These are phyloP conservation scores for Schwanniomyces pseudopolymorphus DNA, from an alignment of 805 yeast genomes.

Conservation along the genomic window DNA sequence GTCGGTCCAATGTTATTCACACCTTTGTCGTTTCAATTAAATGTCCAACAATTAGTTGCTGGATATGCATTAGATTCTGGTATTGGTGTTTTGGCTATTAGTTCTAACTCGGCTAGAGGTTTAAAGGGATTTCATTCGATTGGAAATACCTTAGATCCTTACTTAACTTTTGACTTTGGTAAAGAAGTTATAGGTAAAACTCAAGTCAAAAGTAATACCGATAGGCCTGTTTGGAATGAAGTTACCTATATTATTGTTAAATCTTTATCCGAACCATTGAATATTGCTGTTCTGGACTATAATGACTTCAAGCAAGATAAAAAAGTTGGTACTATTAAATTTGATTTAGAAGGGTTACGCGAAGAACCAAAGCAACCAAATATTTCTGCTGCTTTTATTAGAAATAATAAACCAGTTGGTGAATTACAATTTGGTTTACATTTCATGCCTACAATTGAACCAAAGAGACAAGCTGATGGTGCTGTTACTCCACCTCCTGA, in stretches of 20 bases:
- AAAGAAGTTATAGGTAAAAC: slow-evolving; percentile 65
- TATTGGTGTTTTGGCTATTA: slow-evolving; percentile 79
- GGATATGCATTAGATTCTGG: slow-evolving; percentile 80
- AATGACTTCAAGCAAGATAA: slow-evolving; percentile 81
- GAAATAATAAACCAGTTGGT: slow-evolving; percentile 87
- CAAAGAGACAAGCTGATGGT: slow-evolving; percentile 70
- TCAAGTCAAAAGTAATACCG: slow-evolving; percentile 63
- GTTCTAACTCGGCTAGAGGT: slow-evolving; percentile 62
- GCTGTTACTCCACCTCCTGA: slow-evolving; percentile 85
- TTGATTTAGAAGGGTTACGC: slow-evolving; percentile 67
- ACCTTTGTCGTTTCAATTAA: slow-evolving; percentile 91
- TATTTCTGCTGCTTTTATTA: slow-evolving; percentile 56
- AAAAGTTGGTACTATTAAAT: slow-evolving; percentile 71
- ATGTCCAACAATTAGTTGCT: slow-evolving; percentile 84
- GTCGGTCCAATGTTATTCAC: slow-evolving; percentile 84
- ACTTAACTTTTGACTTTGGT: slow-evolving; percentile 67
- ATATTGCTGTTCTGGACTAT: slow-evolving; percentile 69
- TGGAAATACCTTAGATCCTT: slow-evolving; percentile 89
- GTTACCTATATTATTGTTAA: slow-evolving; percentile 66
- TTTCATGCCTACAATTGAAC: slow-evolving; percentile 72
- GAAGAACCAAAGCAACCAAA: slow-evolving; percentile 50
- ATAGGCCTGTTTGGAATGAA: slow-evolving; percentile 83
- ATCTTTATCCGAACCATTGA: slow-evolving; percentile 79
- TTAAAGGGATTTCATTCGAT: slow-evolving; percentile 67
- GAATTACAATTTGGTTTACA: slow-evolving; percentile 65